A percentile compares a stretch with the other conserved stretches of the same genome.
Evolutionary conservation across 1,284 basidiomycete genomes (phyloP).

Genomic region (Malassezia equina): DNA sequence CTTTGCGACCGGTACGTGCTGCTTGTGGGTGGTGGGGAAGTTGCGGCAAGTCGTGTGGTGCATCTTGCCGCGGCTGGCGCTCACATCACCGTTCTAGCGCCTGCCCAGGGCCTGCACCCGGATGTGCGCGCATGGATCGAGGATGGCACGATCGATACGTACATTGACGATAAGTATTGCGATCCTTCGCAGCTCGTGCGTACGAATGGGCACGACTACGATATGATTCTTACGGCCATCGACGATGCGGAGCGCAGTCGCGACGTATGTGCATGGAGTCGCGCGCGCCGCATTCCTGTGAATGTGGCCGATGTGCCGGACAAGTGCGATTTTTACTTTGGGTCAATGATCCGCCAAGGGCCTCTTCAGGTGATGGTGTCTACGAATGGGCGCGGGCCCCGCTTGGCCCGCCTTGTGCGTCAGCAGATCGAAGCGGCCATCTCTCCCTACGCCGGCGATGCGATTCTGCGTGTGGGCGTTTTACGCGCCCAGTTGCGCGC

Average conservation of each 20-base stretch:
- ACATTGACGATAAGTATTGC: constrained; percentile 47
- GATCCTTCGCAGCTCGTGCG: constrained; percentile 38
- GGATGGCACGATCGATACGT: constrained; percentile 27
- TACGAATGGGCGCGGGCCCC: constrained; percentile 85
- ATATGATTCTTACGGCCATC: constrained; percentile 89
- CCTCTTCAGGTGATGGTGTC: constrained; percentile 92
- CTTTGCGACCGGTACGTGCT: constrained; percentile 69
- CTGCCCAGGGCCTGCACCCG: constrained; percentile 31
- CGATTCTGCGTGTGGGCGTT: constrained; percentile 69
- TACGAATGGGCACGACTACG: constrained; percentile 49
- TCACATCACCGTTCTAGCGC: constrained; percentile 40
- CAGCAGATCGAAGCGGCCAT: constrained; percentile 61
- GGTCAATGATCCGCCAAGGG: constrained; percentile 78
- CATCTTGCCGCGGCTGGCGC: constrained; percentile 45
- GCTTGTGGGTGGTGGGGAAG: constrained; percentile 77
- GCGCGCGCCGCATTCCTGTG: constrained; percentile 65
- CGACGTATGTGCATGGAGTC: constrained; percentile 62
- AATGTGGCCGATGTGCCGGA: constrained; percentile 91
- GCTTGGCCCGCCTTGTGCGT: constrained; percentile 74
- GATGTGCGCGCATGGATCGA: constrained; percentile 40
- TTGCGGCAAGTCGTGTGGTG: constrained; percentile 58
- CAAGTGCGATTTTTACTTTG: constrained; percentile 94
- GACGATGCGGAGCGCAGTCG: constrained; percentile 68
- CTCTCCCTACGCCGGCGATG: constrained; percentile 64
- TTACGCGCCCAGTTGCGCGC: constrained; percentile 62